Evolutionary conservation across 164 flowering plant genomes (phyloP).

Genomic region (Nymphaea thermarum): DNA sequence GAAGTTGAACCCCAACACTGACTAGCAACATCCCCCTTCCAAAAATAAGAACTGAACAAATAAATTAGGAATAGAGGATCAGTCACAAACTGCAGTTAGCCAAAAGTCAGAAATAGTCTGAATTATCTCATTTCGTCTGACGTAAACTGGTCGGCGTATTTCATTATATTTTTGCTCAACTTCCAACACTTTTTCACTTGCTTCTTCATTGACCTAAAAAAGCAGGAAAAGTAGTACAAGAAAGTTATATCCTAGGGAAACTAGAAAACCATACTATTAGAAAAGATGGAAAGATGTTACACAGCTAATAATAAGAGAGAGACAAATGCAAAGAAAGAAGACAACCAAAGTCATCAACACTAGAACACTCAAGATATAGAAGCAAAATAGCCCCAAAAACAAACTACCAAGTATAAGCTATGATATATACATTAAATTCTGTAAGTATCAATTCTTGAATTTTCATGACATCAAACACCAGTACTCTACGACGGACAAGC

Average conservation of each 20-base stretch:
- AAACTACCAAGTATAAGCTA: too few relatives aligned
- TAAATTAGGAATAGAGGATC: neutral
- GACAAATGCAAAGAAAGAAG: neutral
- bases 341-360: neutral
- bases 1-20: neutral
- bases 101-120: conserved; percentile 90
- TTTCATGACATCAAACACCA: too few relatives aligned
- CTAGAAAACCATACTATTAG: neutral
- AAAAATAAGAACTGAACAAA: neutral
- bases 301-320: neutral
- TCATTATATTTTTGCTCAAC: conserved; percentile 84
- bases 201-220: conserved; percentile 76
- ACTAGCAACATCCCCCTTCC: neutral
- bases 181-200: conserved; percentile 81
- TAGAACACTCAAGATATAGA: too few relatives aligned
- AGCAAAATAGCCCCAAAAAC: too few relatives aligned
- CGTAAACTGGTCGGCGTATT: conserved; percentile 70
- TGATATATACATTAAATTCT: too few relatives aligned
- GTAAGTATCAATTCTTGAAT: too few relatives aligned
- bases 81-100: conserved; percentile 77
- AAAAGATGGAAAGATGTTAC: neutral
- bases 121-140: conserved; percentile 58
- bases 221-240: neutral
- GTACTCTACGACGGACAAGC: too few relatives aligned
- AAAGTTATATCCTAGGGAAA: neutral